Conservation (phyloP, 75 land plant species). For the Isoetes taiwanensis region DNA sequence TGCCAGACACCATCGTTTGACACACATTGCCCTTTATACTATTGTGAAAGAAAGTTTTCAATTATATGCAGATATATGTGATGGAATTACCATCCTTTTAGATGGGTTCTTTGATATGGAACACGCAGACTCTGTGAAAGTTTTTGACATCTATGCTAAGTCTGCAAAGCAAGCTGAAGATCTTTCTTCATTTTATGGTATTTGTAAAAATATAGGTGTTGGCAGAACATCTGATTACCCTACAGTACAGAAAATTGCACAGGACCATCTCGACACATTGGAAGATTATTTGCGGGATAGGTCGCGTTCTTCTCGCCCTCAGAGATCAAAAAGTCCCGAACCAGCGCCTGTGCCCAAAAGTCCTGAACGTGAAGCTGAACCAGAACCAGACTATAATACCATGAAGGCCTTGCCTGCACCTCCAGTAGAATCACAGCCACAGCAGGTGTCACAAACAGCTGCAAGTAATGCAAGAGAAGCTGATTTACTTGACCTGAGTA, state of each 20-base stretch:
- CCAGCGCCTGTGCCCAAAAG: not conserved
- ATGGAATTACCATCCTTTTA: conserved; percentile 49
- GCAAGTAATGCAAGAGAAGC: conserved; percentile 12
- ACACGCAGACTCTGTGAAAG: conserved; percentile 44
- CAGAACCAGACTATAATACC: conserved; percentile 17
- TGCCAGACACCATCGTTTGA: conserved; percentile 54
- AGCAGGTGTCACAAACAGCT: conserved; percentile 7
- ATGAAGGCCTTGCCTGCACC: conserved; percentile 44
- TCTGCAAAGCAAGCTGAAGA: conserved; percentile 72
- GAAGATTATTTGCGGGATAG: conserved; percentile 60
- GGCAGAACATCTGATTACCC: conserved; percentile 71
- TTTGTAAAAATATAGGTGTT: conserved; percentile 72
- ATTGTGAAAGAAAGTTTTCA: conserved; percentile 67
- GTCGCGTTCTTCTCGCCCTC: conserved; percentile 10
- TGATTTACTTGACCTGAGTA: conserved; percentile 38
- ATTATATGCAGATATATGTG: conserved; percentile 59
- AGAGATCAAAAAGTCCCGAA: conserved; percentile 40
- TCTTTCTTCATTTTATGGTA: conserved; percentile 38
- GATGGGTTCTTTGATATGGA: conserved; percentile 87
- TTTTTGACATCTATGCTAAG: conserved; percentile 51
- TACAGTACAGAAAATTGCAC: conserved; percentile 45
- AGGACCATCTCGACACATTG: conserved; percentile 55
- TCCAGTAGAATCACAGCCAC: conserved; percentile 14
- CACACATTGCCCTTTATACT: conserved; percentile 56
- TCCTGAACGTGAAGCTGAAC: not conserved